phyloP scores from a whole-genome alignment of 139 green algal species.

The Nannochloris sp. region DNA sequence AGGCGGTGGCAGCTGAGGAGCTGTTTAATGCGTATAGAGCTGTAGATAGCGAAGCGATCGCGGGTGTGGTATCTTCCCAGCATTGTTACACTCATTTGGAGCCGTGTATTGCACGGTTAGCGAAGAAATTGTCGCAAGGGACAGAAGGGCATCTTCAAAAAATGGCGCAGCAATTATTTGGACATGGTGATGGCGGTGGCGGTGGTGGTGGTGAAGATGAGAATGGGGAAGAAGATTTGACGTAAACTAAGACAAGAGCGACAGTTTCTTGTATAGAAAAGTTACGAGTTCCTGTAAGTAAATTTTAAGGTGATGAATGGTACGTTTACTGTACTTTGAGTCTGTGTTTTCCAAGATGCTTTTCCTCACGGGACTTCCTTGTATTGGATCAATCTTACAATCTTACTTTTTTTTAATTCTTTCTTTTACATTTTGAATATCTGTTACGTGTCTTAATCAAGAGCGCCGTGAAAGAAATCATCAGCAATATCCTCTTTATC shows the following conservation, averaged over 20 bases:
- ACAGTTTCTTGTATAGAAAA: too few relatives aligned
- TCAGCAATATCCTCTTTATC: neutral
- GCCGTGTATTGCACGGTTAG: constrained; percentile 36
- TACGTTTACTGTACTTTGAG: too few relatives aligned
- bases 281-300: too few relatives aligned
- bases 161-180: constrained; percentile 20
- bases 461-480: neutral
- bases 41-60: constrained; percentile 9
- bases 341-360: too few relatives aligned
- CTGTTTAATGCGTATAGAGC: constrained; percentile 69
- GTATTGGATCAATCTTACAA: too few relatives aligned
- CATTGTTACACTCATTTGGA: constrained; percentile 30
- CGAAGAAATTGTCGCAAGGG: constrained; percentile 29
- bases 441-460: neutral
- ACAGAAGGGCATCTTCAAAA: neutral
- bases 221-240: constrained; percentile 40
- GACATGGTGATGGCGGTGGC: constrained; percentile 9
- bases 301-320: too few relatives aligned
- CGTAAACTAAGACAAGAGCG: constrained; percentile 16
- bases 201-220: constrained; percentile 10
- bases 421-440: neutral
- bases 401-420: neutral
- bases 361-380: too few relatives aligned
- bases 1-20: constrained; percentile 62
- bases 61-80: constrained; percentile 4